Conservation (phyloP, 805 yeast genomes). For the Kurtzmaniella fragi region DNA sequence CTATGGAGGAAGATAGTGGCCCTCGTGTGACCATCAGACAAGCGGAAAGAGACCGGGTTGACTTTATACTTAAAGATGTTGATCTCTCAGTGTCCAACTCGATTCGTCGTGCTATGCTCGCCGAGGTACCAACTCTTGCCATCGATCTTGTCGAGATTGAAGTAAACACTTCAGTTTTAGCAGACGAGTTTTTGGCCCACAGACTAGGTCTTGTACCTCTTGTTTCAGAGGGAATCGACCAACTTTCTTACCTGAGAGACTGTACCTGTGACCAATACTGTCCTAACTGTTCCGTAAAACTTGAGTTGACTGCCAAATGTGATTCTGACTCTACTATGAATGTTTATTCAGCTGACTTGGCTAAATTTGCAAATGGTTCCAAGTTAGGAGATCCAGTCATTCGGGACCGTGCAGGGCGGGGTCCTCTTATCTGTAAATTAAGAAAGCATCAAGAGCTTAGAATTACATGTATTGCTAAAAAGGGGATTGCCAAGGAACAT, state of each 20-base stretch:
- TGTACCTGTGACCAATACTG: conserved; percentile 98
- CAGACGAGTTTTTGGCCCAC: conserved; percentile 95
- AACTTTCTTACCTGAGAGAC: conserved; percentile 83
- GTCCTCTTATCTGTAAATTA: conserved; percentile 87
- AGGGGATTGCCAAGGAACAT: conserved; percentile 96
- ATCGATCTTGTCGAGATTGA: conserved; percentile 94
- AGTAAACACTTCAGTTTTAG: conserved; percentile 87
- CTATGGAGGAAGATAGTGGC: conserved; percentile 38
- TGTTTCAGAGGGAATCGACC: conserved; percentile 77
- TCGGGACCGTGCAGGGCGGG: conserved; percentile 63
- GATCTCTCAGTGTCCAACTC: conserved; percentile 92
- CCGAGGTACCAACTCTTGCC: conserved; percentile 96
- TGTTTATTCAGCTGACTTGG: conserved; percentile 78
- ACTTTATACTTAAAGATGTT: conserved; percentile 80
- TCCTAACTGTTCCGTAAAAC: conserved; percentile 86
- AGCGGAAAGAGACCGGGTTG: conserved; percentile 81
- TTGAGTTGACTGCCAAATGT: conserved; percentile 83
- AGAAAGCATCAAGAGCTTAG: conserved; percentile 89
- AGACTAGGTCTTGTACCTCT: conserved; percentile 90
- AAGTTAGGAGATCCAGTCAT: conserved; percentile 81
- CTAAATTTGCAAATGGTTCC: conserved; percentile 40
- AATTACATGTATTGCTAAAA: conserved; percentile 90
- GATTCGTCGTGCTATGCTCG: conserved; percentile 82
- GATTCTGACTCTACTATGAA: conserved; percentile 84
- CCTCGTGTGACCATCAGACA: conserved; percentile 88